These are phyloP conservation scores for Cyberlindnera saturnus DNA, from an alignment of 805 yeast species.

Conservation along the genomic window DNA sequence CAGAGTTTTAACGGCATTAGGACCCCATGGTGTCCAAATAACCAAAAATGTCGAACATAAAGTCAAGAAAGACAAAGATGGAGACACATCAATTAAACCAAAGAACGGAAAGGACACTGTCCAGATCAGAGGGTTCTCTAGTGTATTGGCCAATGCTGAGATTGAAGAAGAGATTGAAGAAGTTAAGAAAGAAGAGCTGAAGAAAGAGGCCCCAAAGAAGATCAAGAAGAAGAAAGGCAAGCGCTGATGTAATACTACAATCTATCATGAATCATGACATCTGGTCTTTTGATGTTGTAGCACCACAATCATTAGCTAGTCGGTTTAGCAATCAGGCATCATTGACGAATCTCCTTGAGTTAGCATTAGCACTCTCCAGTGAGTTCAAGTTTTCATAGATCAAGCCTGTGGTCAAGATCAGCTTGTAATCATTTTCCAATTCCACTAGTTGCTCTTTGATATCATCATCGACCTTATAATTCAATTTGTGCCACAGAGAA, in stretches of 20 bases:
- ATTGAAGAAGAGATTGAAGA: constrained; percentile 13
- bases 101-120: background rate
- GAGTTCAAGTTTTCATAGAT: constrained; percentile 9
- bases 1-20: constrained; percentile 64
- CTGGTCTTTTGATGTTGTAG: background rate
- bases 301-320: background rate
- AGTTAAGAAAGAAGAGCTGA: constrained; percentile 2
- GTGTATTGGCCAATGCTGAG: constrained; percentile 20
- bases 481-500: constrained; percentile 17
- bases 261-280: background rate
- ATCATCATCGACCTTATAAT: constrained; percentile 14
- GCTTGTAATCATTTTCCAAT: constrained; percentile 19
- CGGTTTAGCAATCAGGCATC: background rate
- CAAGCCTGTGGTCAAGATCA: constrained; percentile 13
- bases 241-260: constrained; percentile 5
- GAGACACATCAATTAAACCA: background rate
- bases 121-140: constrained; percentile 19
- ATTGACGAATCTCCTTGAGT: background rate
- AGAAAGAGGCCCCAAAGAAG: constrained; percentile 13
- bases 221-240: constrained; percentile 23
- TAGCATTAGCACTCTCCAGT: constrained; percentile 4
- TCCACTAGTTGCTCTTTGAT: constrained; percentile 13
- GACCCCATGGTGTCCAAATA: constrained; percentile 49
- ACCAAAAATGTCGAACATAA: constrained; percentile 1
- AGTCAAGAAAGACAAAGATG: background rate